A percentile compares a stretch with the other conserved stretches of the same genome.
These are phyloP conservation scores for Lasiosphaeriaceae sp. DNA, from an alignment of 495 filamentous ascomycete genomes.

Conservation along the genomic window DNA sequence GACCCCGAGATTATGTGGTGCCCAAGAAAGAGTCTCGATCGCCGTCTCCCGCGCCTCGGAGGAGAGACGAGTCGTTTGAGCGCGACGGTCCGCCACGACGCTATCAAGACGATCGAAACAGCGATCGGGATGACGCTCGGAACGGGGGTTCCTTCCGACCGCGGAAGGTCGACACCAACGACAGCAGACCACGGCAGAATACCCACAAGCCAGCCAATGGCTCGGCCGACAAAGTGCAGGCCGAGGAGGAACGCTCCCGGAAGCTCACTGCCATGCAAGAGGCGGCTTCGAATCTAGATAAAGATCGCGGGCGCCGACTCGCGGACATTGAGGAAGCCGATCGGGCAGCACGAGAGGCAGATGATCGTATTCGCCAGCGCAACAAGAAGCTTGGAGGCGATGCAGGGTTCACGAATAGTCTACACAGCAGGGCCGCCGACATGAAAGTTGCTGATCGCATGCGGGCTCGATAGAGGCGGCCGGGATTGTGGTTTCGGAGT, in stretches of 20 bases:
- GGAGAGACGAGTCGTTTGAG: conserved; percentile 10
- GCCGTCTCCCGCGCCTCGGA: conserved; percentile 25
- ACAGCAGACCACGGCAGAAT: conserved; percentile 9
- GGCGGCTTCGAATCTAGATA: conserved; percentile 74
- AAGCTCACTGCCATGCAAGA: conserved; percentile 87
- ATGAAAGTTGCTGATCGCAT: conserved; percentile 46
- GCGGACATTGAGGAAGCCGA: conserved; percentile 64
- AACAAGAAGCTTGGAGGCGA: conserved; percentile 59
- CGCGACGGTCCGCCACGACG: conserved; percentile 13
- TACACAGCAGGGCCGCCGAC: conserved; percentile 57
- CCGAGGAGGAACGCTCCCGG: conserved; percentile 51
- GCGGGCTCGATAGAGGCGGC: conserved; percentile 7
- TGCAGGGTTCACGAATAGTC: conserved; percentile 54
- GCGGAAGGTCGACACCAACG: conserved; percentile 25
- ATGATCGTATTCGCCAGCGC: conserved; percentile 54
- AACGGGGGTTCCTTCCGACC: conserved; percentile 22
- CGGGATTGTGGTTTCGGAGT: background rate
- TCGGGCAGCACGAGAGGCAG: conserved; percentile 57
- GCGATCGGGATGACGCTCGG: background rate
- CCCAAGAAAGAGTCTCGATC: conserved; percentile 14
- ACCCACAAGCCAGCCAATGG: background rate
- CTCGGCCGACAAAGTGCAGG: conserved; percentile 14
- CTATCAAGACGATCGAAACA: background rate
- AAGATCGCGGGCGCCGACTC: conserved; percentile 67
- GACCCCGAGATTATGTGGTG: conserved; percentile 3